Evolutionary conservation across 768 basidiomycete genomes (phyloP).

Genomic region (Lactarius evosmus): DNA sequence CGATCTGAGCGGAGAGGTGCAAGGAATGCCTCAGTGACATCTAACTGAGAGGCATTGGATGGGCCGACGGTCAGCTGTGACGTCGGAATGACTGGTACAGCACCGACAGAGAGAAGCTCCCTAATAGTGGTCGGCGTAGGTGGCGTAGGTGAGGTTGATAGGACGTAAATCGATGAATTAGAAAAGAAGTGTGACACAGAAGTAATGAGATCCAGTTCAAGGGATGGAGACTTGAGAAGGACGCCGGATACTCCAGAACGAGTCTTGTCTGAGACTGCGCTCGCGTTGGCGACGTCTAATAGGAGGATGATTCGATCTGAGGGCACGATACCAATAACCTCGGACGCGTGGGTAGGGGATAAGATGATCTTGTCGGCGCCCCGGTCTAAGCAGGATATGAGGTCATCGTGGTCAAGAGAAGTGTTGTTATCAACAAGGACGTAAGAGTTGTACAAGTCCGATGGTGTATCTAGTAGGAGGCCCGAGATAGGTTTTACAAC

Average conservation of each 20-base stretch:
- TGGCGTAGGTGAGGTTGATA: constrained; percentile 45
- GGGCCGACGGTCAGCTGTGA: constrained; percentile 60
- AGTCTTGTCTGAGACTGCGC: constrained; percentile 71
- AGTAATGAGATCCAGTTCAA: constrained; percentile 72
- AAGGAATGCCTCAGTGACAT: constrained; percentile 82
- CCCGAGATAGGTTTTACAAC: constrained; percentile 49
- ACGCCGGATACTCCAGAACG: constrained; percentile 75
- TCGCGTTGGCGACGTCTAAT: constrained; percentile 69
- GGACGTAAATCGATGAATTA: constrained; percentile 59
- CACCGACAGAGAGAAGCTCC: constrained; percentile 55
- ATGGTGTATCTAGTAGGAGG: constrained; percentile 32
- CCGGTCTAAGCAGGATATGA: constrained; percentile 65
- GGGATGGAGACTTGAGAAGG: constrained; percentile 67
- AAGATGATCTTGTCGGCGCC: constrained; percentile 82
- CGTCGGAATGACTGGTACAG: constrained; percentile 67
- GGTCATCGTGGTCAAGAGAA: constrained; percentile 48
- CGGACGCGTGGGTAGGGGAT: constrained; percentile 60
- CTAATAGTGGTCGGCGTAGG: constrained; percentile 61
- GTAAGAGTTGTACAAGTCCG: constrained; percentile 39
- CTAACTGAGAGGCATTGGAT: constrained; percentile 57
- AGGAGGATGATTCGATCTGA: constrained; percentile 70
- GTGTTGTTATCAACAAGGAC: constrained; percentile 54
- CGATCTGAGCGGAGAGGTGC: constrained; percentile 82
- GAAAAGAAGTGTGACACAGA: constrained; percentile 75
- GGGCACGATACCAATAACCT: constrained; percentile 65